These are phyloP conservation scores for Arxiozyma heterogenica DNA, from an alignment of 1,139 yeast species.

Conservation along the genomic window DNA sequence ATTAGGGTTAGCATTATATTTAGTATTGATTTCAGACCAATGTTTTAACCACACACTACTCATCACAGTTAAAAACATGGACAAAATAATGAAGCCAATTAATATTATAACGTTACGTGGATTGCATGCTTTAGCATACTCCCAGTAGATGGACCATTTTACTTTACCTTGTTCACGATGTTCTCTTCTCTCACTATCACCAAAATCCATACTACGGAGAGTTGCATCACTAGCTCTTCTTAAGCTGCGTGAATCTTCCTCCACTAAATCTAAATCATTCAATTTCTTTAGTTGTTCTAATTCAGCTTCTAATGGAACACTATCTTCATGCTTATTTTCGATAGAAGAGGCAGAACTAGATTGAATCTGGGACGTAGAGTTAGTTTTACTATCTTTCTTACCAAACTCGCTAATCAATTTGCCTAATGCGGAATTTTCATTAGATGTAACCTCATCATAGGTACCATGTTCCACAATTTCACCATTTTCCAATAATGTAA, in stretches of 20 bases:
- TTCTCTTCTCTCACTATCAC: conserved; percentile 50
- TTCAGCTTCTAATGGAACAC: conserved; percentile 27
- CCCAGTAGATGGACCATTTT: conserved; percentile 75
- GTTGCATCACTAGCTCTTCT: conserved; percentile 68
- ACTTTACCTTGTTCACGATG: conserved; percentile 91
- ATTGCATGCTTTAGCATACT: conserved; percentile 84
- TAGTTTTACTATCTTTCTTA: conserved; percentile 33
- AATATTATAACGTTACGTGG: conserved; percentile 55
- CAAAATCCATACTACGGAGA: conserved; percentile 36
- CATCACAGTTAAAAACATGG: conserved; percentile 54
- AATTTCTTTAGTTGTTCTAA: conserved; percentile 31
- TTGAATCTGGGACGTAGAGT: conserved; percentile 1
- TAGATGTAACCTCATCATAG: conserved; percentile 44
- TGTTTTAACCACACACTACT: conserved; percentile 89
- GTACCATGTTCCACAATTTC: conserved; percentile 71
- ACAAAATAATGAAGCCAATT: conserved; percentile 40
- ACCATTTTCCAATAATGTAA: conserved; percentile 70
- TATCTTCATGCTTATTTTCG: conserved; percentile 16
- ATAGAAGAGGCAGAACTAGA: conserved; percentile 10
- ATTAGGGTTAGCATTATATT: conserved; percentile 59
- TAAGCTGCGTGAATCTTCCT: conserved; percentile 37
- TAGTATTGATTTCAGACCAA: conserved; percentile 88
- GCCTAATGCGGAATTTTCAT: conserved; percentile 44
- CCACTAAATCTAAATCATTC: conserved; percentile 22
- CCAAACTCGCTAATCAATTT: conserved; percentile 72